Evolutionary conservation across 2,329 filamentous ascomycete genomes (phyloP), one percentile per base, ranked within the genome.

Genomic region (Talaromyces sp.): DNA sequence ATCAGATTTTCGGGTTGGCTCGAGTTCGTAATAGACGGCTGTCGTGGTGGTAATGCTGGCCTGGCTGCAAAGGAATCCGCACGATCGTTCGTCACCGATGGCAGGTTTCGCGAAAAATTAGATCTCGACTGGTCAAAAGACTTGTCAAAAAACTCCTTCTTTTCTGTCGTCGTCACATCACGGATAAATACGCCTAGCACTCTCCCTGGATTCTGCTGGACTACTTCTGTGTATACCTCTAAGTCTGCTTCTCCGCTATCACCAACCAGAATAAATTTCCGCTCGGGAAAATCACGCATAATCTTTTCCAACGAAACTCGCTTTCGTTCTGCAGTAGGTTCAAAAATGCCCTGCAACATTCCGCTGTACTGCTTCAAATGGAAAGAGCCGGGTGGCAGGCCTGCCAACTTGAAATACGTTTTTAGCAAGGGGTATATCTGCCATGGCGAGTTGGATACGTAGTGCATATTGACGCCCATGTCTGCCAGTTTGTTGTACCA

Each of bases 391-490:
- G 85, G 85, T 0, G 95, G 95, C 1, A 99, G 79, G 1, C 90
- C 90, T 6, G 90, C 90, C 47, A 89, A 77, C 66, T 88, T 87
- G 74, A 98, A 96, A 73, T 90, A 99, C 59, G 86, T 91, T 5
- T 91, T 89, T 10, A 99, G 80, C 2, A 98, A 87, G 0, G 95
- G 95, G 69, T 91, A 99, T 6, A 99, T 83, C 73, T 99, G 96
- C 96, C 96, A 99, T 0, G 95, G 95, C 57, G 94, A 96, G 76
- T 99, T 99, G n/a, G 95, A 99, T 66, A 96, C 96, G 74, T 99
- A 99, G 73, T 99, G 96, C 58, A 99, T 84, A 68, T 88, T 86
- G 28, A 98, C 94, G 18, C 93, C 92, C 78, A 94, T 86, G 23
- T 87, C 82, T 44, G 89, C 84, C 77, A 99, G 83, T 23, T 82